Conservation (phyloP, 2,329 filamentous ascomycete species). For the Thelonectria blattea region DNA sequence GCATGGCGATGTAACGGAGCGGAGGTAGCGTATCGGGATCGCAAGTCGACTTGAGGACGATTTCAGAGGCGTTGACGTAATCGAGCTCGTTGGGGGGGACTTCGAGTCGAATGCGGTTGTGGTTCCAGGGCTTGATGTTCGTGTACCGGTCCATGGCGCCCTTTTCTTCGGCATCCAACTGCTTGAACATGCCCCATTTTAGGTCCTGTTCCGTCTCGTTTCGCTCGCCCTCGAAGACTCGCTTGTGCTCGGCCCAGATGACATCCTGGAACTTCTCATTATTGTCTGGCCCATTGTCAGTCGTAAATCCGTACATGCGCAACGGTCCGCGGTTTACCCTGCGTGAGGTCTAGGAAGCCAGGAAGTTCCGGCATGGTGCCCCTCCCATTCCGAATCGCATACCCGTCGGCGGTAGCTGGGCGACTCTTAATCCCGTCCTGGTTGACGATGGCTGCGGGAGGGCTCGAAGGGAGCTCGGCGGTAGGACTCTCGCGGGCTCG, state of each 20-base stretch:
- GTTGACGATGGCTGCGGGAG: slow-evolving; percentile 43
- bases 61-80: slow-evolving; percentile 84
- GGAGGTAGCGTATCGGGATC: slow-evolving; percentile 45
- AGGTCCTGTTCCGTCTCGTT: slow-evolving; percentile 43
- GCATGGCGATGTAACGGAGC: slow-evolving; percentile 85
- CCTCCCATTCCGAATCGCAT: slow-evolving; percentile 26
- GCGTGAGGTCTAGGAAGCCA: slow-evolving; percentile 47
- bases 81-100: slow-evolving; percentile 77
- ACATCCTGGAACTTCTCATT: slow-evolving; percentile 59
- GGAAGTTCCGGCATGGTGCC: slow-evolving; percentile 41
- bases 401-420: slow-evolving; percentile 28
- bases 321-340: slow-evolving; percentile 40
- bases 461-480: slow-evolving; percentile 38
- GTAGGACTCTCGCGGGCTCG: slow-evolving; percentile 53
- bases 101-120: slow-evolving; percentile 80
- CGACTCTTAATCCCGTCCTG: slow-evolving; percentile 45
- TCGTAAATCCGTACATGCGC: background rate
- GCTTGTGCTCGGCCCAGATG: slow-evolving; percentile 58
- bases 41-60: slow-evolving; percentile 58
- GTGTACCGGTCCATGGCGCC: slow-evolving; percentile 76
- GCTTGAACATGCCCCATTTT: slow-evolving; percentile 46
- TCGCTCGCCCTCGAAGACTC: slow-evolving; percentile 48
- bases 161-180: slow-evolving; percentile 39
- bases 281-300: slow-evolving; percentile 48
- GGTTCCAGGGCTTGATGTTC: slow-evolving; percentile 89